phyloP scores from a whole-genome alignment of 129 eudicot species.

The Heracleum sosnowskyi region DNA sequence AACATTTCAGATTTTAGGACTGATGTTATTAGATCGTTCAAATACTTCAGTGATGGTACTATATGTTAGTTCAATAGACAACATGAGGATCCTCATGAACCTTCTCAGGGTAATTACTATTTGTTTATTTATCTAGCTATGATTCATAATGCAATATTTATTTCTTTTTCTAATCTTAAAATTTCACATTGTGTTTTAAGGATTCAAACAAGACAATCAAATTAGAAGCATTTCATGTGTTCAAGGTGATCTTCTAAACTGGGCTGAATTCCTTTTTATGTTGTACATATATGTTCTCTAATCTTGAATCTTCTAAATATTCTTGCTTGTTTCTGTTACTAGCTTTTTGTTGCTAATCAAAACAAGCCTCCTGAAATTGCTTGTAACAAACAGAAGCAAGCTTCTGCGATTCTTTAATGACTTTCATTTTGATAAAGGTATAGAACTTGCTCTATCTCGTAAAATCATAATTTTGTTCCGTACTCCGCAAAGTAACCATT shows the following conservation, averaged over 20 bases:
- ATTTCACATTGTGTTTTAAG: constrained; percentile 13
- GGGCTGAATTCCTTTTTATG: neutral
- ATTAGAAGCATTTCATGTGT: constrained; percentile 60
- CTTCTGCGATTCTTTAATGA: constrained; percentile 46
- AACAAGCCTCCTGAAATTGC: constrained; percentile 53
- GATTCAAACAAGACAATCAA: constrained; percentile 54
- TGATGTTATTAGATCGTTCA: constrained; percentile 80
- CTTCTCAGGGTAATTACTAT: constrained; percentile 79
- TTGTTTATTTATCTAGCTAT: neutral
- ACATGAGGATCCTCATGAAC: constrained; percentile 90
- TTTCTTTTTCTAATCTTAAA: neutral
- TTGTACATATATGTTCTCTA: neutral
- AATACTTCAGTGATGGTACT: constrained; percentile 70
- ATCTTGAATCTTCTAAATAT: neutral
- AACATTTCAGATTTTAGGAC: constrained; percentile 68
- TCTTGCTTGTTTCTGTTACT: neutral
- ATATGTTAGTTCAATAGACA: constrained; percentile 77
- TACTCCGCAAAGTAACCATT: constrained; percentile 10
- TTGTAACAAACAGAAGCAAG: constrained; percentile 51
- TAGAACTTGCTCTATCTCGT: neutral
- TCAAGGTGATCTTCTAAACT: constrained; percentile 30
- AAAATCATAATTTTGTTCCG: neutral
- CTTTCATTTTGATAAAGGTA: constrained; percentile 52
- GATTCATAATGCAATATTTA: neutral
- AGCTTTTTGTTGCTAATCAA: constrained; percentile 60